Conservation (phyloP, 2,329 filamentous ascomycete genomes). For the Penicillium crustosum region DNA sequence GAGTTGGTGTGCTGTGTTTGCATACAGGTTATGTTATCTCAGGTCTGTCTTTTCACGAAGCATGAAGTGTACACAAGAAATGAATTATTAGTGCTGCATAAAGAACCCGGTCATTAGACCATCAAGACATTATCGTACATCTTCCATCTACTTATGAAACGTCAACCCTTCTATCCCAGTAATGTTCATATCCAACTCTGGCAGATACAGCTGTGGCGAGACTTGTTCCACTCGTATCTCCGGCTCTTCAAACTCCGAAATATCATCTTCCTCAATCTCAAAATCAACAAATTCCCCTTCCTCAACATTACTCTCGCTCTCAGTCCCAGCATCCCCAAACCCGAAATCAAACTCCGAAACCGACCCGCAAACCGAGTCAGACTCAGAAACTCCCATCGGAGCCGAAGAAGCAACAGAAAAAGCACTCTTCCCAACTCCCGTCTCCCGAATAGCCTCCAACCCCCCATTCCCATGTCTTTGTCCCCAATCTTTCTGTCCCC, state of each 20-base stretch:
- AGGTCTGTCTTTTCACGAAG: conserved; percentile 12
- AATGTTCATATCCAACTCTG: conserved; percentile 19
- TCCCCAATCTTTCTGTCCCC: background rate
- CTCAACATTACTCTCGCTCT: conserved; percentile 13
- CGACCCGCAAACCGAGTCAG: conserved; percentile 9
- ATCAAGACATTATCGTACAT: conserved; percentile 1
- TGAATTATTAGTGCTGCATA: conserved; percentile 7
- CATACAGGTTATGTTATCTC: conserved; percentile 8
- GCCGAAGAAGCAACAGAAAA: background rate
- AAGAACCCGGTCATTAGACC: background rate
- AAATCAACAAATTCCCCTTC: background rate
- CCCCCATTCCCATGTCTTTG: background rate
- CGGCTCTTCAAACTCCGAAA: conserved; percentile 1
- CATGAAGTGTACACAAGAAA: conserved; percentile 8
- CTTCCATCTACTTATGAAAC: conserved; percentile 4
- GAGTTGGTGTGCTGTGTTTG: conserved; percentile 2
- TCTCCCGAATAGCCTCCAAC: background rate
- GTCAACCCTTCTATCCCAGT: conserved; percentile 18
- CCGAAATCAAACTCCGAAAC: conserved; percentile 28
- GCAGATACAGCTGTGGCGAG: conserved; percentile 20
- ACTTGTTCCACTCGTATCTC: conserved; percentile 11
- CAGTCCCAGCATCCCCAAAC: conserved; percentile 19
- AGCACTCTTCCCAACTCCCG: background rate
- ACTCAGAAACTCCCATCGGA: background rate
- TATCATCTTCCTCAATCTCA: background rate